phyloP scores from a whole-genome alignment of 352 stramenopile genomes.

The Phytophthora pseudosyringae region DNA sequence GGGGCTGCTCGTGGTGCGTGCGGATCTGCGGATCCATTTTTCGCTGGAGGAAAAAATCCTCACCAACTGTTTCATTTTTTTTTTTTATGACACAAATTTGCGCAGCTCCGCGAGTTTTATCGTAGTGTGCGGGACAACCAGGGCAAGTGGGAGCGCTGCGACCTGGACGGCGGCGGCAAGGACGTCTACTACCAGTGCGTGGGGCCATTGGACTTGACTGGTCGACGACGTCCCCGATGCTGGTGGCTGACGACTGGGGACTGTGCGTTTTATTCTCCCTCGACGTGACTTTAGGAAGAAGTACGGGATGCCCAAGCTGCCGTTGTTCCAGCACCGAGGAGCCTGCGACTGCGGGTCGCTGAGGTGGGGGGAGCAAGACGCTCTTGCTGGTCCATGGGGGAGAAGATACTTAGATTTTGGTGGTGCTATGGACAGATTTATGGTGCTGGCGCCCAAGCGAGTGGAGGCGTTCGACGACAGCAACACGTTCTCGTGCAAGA shows the following conservation, averaged over 20 bases:
- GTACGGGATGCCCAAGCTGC: constrained; percentile 72
- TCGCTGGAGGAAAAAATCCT: constrained; percentile 1
- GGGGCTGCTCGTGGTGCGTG: constrained; percentile 68
- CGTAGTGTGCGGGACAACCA: constrained; percentile 53
- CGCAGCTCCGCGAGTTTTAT: constrained; percentile 68
- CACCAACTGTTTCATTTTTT: constrained; percentile 12
- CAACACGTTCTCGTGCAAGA: constrained; percentile 85
- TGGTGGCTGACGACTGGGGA: constrained; percentile 12
- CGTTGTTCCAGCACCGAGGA: constrained; percentile 78
- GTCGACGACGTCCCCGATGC: background rate
- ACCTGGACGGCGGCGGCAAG: constrained; percentile 53
- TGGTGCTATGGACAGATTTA: constrained; percentile 50
- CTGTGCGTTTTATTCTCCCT: constrained; percentile 7
- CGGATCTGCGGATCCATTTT: constrained; percentile 3
- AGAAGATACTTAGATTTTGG: constrained; percentile 17
- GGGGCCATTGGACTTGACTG: background rate
- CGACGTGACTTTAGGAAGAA: constrained; percentile 60
- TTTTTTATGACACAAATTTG: constrained; percentile 1
- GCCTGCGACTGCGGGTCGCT: constrained; percentile 75
- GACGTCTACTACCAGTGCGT: constrained; percentile 83
- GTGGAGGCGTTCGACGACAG: constrained; percentile 87
- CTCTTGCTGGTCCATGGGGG: background rate
- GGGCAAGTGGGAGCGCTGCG: constrained; percentile 64
- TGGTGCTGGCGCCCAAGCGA: constrained; percentile 72
- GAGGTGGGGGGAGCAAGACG: constrained; percentile 33